phyloP scores from a whole-genome alignment of 192 early-diverging fungal genomes.

The Coemansia sp. region DNA sequence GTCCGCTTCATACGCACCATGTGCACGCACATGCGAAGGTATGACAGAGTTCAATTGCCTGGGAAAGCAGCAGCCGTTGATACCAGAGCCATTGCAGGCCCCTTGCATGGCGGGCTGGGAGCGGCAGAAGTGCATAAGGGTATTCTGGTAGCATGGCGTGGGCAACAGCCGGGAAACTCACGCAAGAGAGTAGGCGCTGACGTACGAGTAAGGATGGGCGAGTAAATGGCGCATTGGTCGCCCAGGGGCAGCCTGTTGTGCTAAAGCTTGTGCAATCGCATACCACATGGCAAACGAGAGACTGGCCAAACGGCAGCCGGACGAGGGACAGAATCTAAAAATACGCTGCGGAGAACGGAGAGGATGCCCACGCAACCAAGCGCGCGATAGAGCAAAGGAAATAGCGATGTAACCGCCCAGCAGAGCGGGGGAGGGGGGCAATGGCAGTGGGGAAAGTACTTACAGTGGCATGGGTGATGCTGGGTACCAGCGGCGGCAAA shows the following conservation, averaged over 20 bases:
- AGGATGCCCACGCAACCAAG: background rate
- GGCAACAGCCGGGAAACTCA: background rate
- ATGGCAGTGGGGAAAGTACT: background rate
- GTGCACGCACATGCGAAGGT: background rate
- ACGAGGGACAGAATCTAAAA: conserved; percentile 11
- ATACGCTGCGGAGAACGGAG: conserved; percentile 9
- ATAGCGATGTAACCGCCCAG: background rate
- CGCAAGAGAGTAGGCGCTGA: background rate
- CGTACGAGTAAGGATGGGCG: background rate
- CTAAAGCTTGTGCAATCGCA: background rate
- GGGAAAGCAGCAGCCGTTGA: background rate
- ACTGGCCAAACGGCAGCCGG: background rate
- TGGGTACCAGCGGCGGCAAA: background rate
- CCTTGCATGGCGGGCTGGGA: background rate
- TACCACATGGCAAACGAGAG: background rate
- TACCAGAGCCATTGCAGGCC: background rate
- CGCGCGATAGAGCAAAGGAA: background rate
- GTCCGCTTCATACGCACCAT: background rate
- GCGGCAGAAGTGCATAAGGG: background rate
- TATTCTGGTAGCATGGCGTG: background rate
- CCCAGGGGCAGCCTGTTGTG: background rate
- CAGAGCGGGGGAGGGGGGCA: background rate
- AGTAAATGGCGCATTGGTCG: background rate
- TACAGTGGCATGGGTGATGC: background rate
- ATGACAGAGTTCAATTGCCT: background rate